Conservation (phyloP, 192 early-diverging fungal species). For the Cetraspora pellucida region DNA sequence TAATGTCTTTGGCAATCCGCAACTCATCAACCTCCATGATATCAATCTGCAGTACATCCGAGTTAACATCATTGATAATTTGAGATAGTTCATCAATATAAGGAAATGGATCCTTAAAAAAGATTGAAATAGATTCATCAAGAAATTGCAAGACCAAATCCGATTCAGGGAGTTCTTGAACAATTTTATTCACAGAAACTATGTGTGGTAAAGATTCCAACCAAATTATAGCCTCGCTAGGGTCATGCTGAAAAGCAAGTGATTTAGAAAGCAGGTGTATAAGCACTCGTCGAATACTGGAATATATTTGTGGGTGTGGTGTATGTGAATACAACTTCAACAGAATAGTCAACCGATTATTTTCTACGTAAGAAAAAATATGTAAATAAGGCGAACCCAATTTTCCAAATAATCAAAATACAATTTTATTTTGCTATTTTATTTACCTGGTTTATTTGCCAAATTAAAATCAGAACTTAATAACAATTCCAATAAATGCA, state of each 20-base stretch:
- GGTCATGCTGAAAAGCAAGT: conserved; percentile 59
- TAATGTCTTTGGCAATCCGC: neutral
- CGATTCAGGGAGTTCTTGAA: conserved; percentile 38
- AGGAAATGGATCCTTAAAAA: conserved; percentile 59
- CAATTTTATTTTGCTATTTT: neutral
- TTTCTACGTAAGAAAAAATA: neutral
- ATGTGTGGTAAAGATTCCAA: conserved; percentile 54
- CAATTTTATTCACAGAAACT: conserved; percentile 29
- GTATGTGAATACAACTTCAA: conserved; percentile 58
- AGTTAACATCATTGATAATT: conserved; percentile 48
- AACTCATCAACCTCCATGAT: conserved; percentile 4
- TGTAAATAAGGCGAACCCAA: neutral
- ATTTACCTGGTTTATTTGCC: conserved; percentile 40
- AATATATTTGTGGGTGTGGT: conserved; percentile 47
- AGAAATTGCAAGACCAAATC: conserved; percentile 59
- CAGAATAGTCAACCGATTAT: conserved; percentile 56
- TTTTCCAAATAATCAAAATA: neutral
- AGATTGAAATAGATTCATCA: conserved; percentile 64
- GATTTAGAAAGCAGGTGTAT: conserved; percentile 55
- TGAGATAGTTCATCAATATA: conserved; percentile 59
- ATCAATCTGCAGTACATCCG: conserved; percentile 14
- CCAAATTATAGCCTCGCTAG: conserved; percentile 61
- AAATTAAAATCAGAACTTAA: conserved; percentile 69
- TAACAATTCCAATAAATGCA: conserved; percentile 66
- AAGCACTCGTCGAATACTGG: conserved; percentile 47